Percentiles rank a stretch among this genome's conserved stretches.
These are phyloP conservation scores for Solanum hybrid DNA, from an alignment of 305 asterid species.

Conservation along the genomic window DNA sequence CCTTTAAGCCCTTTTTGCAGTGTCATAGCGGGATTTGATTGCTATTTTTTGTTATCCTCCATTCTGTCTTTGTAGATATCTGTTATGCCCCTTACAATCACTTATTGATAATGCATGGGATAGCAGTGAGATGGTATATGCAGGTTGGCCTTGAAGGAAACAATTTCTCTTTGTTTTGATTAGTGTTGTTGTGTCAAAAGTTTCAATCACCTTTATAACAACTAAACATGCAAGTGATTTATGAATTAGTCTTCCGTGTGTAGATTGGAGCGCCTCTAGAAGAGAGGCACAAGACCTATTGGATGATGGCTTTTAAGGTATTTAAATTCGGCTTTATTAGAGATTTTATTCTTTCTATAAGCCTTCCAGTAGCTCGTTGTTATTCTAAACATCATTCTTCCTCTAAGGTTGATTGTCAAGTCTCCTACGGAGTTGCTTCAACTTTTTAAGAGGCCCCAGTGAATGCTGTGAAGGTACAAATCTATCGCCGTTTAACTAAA, in stretches of 20 bases:
- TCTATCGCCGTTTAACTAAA: background rate
- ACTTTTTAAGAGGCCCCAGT: background rate
- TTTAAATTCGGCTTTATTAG: background rate
- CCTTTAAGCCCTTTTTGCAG: background rate
- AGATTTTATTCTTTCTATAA: background rate
- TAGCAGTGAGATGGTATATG: constrained; percentile 85
- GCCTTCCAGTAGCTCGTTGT: background rate
- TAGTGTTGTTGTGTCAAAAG: background rate
- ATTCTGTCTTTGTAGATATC: background rate
- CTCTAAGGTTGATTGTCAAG: background rate
- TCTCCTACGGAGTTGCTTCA: background rate
- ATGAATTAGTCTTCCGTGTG: constrained; percentile 4
- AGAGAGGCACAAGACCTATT: constrained; percentile 55
- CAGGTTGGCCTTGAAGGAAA: constrained; percentile 32
- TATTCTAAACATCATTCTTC: background rate
- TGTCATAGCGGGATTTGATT: background rate
- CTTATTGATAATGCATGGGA: constrained; percentile 41
- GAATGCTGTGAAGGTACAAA: background rate
- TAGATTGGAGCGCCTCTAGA: constrained; percentile 65
- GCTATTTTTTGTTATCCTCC: background rate
- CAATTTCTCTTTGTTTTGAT: constrained; percentile 6
- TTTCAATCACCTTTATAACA: background rate
- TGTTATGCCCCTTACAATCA: background rate
- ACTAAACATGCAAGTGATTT: background rate
- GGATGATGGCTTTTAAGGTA: constrained; percentile 49